phyloP scores from a whole-genome alignment of 2,329 filamentous ascomycete genomes.

The Knoxdaviesia capensis region DNA sequence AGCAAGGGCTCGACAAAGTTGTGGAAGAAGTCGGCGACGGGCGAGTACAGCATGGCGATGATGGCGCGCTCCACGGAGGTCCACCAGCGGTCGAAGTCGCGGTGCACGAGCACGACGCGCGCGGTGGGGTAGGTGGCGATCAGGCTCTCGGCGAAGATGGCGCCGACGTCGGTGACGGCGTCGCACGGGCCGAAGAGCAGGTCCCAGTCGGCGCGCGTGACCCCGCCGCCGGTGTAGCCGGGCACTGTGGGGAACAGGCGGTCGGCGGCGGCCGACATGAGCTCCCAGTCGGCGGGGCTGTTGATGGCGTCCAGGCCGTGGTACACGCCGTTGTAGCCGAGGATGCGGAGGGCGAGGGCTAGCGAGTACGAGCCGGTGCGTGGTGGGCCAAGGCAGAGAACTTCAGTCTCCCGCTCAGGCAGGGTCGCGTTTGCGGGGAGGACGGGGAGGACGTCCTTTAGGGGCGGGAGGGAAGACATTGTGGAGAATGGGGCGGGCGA shows the following conservation, averaged over 20 bases:
- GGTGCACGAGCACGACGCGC: constrained; percentile 48
- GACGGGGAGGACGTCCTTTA: neutral
- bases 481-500: neutral
- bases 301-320: constrained; percentile 11
- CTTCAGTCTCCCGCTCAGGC: constrained; percentile 9
- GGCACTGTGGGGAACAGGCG: constrained; percentile 10
- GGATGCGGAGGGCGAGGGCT: constrained; percentile 11
- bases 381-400: constrained; percentile 12
- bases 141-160: constrained; percentile 47
- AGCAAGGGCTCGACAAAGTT: constrained; percentile 18
- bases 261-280: constrained; percentile 11
- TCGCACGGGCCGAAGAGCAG: constrained; percentile 40
- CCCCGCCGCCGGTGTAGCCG: constrained; percentile 8
- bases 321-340: constrained; percentile 14
- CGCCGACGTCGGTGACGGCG: constrained; percentile 50
- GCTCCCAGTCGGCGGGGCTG: constrained; percentile 7
- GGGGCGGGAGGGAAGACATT: neutral
- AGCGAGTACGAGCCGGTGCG: constrained; percentile 16
- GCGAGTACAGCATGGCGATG: constrained; percentile 24
- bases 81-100: constrained; percentile 44
- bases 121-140: constrained; percentile 54
- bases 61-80: constrained; percentile 45
- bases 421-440: neutral
- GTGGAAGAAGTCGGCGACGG: constrained; percentile 18
- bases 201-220: constrained; percentile 49